phyloP scores from a whole-genome alignment of 1,284 basidiomycete species.

The Tetrapyrgos nigripes region DNA sequence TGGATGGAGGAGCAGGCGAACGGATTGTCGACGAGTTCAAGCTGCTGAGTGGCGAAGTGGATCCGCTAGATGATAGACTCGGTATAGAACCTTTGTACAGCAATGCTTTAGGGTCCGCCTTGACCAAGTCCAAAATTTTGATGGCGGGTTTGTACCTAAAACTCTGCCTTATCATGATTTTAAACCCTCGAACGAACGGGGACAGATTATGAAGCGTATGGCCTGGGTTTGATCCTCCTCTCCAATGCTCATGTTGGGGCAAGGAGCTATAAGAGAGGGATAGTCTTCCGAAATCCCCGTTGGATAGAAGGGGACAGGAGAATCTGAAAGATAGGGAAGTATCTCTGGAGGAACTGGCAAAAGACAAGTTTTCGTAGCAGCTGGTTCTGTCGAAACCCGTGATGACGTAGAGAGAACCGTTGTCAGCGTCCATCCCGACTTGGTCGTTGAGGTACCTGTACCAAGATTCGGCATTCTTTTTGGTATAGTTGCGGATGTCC shows the following conservation, averaged over 20 bases:
- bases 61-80: no score
- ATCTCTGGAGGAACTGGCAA: not conserved
- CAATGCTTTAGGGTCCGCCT: not conserved
- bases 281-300: not conserved
- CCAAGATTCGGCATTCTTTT: not conserved
- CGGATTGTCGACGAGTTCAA: not conserved
- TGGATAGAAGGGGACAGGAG: not conserved
- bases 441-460: constrained; percentile 5
- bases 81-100: no score
- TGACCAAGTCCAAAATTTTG: not conserved
- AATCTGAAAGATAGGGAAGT: not conserved
- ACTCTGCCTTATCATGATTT: not conserved
- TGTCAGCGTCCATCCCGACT: not conserved
- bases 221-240: not conserved
- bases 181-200: not conserved
- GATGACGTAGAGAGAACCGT: constrained; percentile 4
- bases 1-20: no score
- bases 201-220: not conserved
- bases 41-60: not conserved
- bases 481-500: not conserved
- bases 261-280: not conserved
- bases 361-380: not conserved
- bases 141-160: not conserved
- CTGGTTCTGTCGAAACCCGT: constrained; percentile 1
- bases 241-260: not conserved